Base-by-base conservation (phyloP, 2,329 filamentous ascomycete genomes). In the Escovopsis sp. region DNA sequence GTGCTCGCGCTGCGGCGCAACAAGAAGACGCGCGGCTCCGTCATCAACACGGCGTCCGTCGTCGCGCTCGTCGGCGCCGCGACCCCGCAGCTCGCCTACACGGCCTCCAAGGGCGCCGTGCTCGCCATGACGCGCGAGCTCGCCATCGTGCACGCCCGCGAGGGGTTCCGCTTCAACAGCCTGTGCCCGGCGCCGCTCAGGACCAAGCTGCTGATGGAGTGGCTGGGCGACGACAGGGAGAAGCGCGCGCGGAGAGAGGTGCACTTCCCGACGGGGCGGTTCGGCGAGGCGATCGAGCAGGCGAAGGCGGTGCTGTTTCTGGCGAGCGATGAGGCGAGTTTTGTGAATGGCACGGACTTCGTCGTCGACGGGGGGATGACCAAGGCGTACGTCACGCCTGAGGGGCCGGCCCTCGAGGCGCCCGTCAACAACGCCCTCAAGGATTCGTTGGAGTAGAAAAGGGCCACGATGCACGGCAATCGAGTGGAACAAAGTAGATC, bases 361-460 rank as follows among this genome's bases (percentile, higher is more conserved):
- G 79, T 93, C 4, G 86, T 96, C 18, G 90, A 98, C 50, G 90
- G 90, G 39, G 88, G 88, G 40, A 84, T 98, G 83, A 88, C 77
- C 50, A 94, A 82, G 68, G 83, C 86, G 31, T 96, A 94, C 57
- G 75, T 80, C 19, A 80, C 76, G 1, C 62, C 76, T 2, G 73
- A 79, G 57, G 76, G 76, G 4, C 62, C 69, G 12, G 52, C 72
- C 8, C 46, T 62, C 0, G 45, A 61, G 10, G 65, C 68, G 5
- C 76, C 76, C 4, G 53, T 57, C 41, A 80, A 77, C 58, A 76
- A 76, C 46, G 71, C 71, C n/a, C 44, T 49, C 39, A 72, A 67
- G 58, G 52, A 56, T 13, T 60, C 58, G 28, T 52, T 71, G 34
- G 62, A 31, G 15, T 15, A 55, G 40, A 53, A 40, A 33, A 35